These are phyloP conservation scores for Xylaria arbuscula DNA, from an alignment of 2,329 filamentous ascomycete species.

Conservation along the genomic window DNA sequence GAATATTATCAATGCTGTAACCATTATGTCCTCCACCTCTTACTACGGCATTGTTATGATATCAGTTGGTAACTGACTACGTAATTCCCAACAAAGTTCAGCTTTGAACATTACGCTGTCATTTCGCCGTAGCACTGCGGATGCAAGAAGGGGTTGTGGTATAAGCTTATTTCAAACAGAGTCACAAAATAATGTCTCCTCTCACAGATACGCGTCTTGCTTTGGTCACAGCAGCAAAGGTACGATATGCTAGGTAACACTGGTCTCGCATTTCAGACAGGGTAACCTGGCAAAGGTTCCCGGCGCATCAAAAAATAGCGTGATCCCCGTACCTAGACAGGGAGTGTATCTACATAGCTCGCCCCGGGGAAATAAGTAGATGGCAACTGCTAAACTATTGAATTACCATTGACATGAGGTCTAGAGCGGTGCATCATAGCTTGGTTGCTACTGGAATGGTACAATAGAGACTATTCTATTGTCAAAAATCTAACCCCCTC, in stretches of 20 bases:
- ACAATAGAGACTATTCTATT: neutral
- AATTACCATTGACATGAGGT: neutral
- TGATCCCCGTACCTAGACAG: neutral
- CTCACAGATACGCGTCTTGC: neutral
- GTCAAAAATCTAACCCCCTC: neutral
- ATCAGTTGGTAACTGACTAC: neutral
- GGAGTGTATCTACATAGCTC: neutral
- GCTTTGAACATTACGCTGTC: neutral
- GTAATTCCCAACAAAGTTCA: neutral
- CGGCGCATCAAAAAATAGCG: neutral
- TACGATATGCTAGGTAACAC: neutral
- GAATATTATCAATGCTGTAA: neutral
- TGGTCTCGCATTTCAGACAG: neutral
- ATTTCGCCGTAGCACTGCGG: neutral
- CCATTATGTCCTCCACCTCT: neutral
- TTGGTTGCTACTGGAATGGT: neutral
- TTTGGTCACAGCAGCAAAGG: neutral
- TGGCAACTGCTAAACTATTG: neutral
- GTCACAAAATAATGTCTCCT: too few species aligned
- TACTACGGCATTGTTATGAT: neutral
- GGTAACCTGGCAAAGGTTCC: constrained; percentile 2
- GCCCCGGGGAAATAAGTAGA: neutral
- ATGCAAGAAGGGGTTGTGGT: neutral
- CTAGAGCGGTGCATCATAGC: neutral
- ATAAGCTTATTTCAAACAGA: too few species aligned